phyloP scores from a whole-genome alignment of 1,284 basidiomycete species.

The Trametes versicolor region DNA sequence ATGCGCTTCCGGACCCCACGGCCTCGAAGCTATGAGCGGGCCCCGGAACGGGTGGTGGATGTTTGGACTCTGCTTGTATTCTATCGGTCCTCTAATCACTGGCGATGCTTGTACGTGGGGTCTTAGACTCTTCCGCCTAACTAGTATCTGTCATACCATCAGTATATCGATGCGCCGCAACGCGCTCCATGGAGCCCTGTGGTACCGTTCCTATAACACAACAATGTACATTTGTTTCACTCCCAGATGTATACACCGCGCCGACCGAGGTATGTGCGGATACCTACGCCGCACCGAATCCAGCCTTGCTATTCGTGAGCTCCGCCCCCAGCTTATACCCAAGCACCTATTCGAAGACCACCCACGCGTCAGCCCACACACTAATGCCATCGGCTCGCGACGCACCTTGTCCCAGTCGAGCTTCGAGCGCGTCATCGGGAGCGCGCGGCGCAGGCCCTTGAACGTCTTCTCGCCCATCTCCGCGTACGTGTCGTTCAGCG shows the following conservation, averaged over 20 bases:
- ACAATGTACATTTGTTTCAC: constrained; percentile 24
- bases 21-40: constrained; percentile 29
- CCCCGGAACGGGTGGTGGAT: neutral
- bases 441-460: constrained; percentile 85
- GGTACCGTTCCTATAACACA: constrained; percentile 22
- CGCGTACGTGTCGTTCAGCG: constrained; percentile 83
- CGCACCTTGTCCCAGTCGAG: constrained; percentile 90
- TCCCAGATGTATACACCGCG: neutral
- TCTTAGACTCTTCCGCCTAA: too few species aligned
- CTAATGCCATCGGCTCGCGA: neutral
- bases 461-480: constrained; percentile 93
- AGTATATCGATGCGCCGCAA: neutral
- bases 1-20: constrained; percentile 64
- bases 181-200: neutral
- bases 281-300: constrained; percentile 53
- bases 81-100: neutral
- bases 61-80: neutral
- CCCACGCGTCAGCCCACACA: constrained; percentile 43
- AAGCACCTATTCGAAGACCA: constrained; percentile 47
- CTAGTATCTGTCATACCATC: too few species aligned
- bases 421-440: constrained; percentile 93
- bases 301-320: constrained; percentile 75
- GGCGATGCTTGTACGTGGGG: too few species aligned
- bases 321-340: constrained; percentile 91
- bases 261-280: constrained; percentile 7